Evolutionary conservation across 208 protist species (phyloP), one percentile per base, ranked within the genome.

Genomic region (Wallacemonas rigidus): DNA sequence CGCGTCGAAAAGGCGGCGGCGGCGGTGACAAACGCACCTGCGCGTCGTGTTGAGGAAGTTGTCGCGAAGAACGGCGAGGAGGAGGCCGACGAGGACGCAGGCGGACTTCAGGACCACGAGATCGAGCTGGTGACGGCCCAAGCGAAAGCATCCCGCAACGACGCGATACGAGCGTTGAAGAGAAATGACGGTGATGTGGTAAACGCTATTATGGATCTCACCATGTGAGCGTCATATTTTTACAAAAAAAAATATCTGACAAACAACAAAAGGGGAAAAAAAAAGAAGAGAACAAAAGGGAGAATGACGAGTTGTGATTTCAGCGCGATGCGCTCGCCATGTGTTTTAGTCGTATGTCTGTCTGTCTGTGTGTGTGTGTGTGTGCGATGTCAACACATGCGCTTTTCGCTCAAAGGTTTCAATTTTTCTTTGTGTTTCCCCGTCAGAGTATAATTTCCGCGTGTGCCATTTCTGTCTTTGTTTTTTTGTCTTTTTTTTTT

Each of bases 131-230:
- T 94, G 57, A 93, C 92, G 87, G 78, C 50, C 48, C 89, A 94
- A 78, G 88, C 78, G 43, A 85, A 85, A 71, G 83, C 88, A 40
- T 80, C 81, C 39, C 89, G 91, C 54, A 79, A 64, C 62, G 90
- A 89, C 79, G 91, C 89, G 67, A 88, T 96, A 75, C 79, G 79
- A 51, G 91, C 91, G 11, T 85, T 96, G 57, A 90, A 87, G 80
- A 81, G 89, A 51, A 96, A 94, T 81, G 90, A 94, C 51, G 83
- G 88, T 53, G 91, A 96, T 69, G 81, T 96, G 56, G 91, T 96
- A 54, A 94, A 96, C 62, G 82, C 91, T 73, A 96, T 96, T 74
- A 89, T 96, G 87, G 86, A 92, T 60, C 84, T 96, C 26, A 93
- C 85, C 39, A 82, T 87, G 77, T 94, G 57, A 50, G 14, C 39